Base-by-base conservation (phyloP, 1,139 yeast species). In the Wickerhamomyces sp. region DNA sequence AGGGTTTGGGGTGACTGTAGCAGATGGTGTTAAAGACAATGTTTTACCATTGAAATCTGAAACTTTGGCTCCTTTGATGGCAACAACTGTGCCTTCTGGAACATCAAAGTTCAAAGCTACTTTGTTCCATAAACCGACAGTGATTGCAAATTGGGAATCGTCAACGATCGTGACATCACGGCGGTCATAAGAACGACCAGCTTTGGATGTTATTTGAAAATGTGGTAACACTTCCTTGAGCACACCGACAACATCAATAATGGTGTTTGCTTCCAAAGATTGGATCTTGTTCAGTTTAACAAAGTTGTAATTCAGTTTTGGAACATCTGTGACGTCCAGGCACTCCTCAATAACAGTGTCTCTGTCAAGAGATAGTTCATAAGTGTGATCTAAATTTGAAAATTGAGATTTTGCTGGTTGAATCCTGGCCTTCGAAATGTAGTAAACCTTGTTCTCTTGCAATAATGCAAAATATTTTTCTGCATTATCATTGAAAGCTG, bases 371-470 rank as follows among this genome's bases (percentile, higher is more conserved):
- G 76, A 70, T 47, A 94, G 73, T 64, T 92, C 98, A 59, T 88
- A 90, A 42, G 95, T 95, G 60, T 92, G 95, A 37, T 81, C 72
- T 56, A 90, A 74, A 54, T 81, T 82, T 42, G 94, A 81, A 62
- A 86, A 92, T 60, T 86, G 87, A 41, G 90, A 88, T 63, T 87
- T 89, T 9, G 97, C 85, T 38, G 82, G 78, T 54, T 78, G 83
- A 47, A 94, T 80, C 48, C 92, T 73, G 17, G 92, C 95, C 55
- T 81, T 84, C 29, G 94, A 77, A 27, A 94, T 71, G 55, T 82
- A 87, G 60, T 88, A 94, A 6, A 87, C 95, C 59, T 85, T 82
- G 26, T 96, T 97, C 58, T 89, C 97, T 60, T 85, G 85, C 43
- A 94, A 68, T 35, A 78, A 56, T 51, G 82, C 84, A 63, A 76